Base-by-base conservation (phyloP, 768 basidiomycete species). In the Podaxis mareebaensis region DNA sequence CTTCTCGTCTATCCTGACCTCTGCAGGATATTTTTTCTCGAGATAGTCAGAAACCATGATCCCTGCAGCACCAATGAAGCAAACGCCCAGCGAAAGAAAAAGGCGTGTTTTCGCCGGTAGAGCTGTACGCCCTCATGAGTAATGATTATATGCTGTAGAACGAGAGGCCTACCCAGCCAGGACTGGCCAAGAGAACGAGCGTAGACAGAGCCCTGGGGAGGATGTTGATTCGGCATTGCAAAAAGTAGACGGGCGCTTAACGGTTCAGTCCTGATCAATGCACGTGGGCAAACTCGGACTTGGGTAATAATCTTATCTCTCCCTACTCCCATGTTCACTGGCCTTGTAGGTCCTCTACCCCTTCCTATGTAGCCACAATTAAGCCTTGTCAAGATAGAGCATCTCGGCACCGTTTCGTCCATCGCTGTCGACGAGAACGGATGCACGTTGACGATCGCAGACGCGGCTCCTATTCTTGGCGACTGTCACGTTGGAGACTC, bases 401-500 rank as follows among this genome's bases (percentile, higher is more conserved):
- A 93, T 72, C 80, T 95, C 12, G 94, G 95, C 49, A 86, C 81
- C 0, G 87, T 99, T 40, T 77, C 83, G 13, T 77, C 79, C 63
- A 85, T 95, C 67, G 76, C 78, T 24, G 80, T 79, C 39, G 90
- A 94, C 68, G 75, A 74, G 15, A 87, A 86, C 13, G 95, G 96
- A 6, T 97, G 93, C 76, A 89, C 89, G 2, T 80, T 98, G 53
- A 90, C 85, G 10, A 89, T 99, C 73, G 77, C 83, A 17, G 76
- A 93, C 64, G 82, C 90, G 3, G 84, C 79, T 0, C 79, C 85
- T 4, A 90, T 99, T 69, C 81, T 99, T 2, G 86, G 72, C 4
- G 97, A 99, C 73, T 99, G 95, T 77, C 85, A 90, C 66, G 81
- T 95, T 58, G 97, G 97, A 2, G 97, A 99, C 79, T 96, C 94